Percentiles rank a stretch among this genome's conserved stretches.
These are phyloP conservation scores for Fusarium bactridioides DNA, from an alignment of 2,329 filamentous ascomycete genomes.

Conservation along the genomic window DNA sequence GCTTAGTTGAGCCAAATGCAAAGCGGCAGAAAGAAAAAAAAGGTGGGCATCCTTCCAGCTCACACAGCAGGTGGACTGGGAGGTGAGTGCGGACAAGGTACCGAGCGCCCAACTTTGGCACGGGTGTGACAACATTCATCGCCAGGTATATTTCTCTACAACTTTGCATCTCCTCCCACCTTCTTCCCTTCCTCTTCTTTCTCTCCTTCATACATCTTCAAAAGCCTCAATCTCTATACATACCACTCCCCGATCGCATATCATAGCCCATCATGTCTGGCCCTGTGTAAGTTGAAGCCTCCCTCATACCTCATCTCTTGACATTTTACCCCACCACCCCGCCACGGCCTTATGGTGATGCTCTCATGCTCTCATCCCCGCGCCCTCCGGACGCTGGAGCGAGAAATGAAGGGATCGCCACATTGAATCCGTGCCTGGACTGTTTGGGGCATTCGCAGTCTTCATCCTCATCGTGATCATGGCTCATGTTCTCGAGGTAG, in stretches of 20 bases:
- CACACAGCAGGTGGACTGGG: slow-evolving; percentile 4
- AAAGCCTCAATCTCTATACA: slow-evolving; percentile 10
- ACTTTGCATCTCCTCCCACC: slow-evolving; percentile 29
- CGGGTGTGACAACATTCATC: slow-evolving; percentile 33
- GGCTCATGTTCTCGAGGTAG: slow-evolving; percentile 58
- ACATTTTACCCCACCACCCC: slow-evolving; percentile 52
- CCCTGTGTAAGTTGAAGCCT: slow-evolving; percentile 67
- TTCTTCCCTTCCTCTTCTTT: slow-evolving; percentile 28
- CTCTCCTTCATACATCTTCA: slow-evolving; percentile 29
- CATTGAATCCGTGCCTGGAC: slow-evolving; percentile 19
- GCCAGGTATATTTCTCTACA: slow-evolving; percentile 38
- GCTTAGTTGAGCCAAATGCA: slow-evolving; percentile 30
- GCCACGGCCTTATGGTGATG: slow-evolving; percentile 38
- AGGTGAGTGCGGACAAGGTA: slow-evolving; percentile 28
- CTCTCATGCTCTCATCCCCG: slow-evolving; percentile 47
- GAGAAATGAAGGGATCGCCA: slow-evolving; percentile 28
- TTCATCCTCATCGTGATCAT: slow-evolving; percentile 39
- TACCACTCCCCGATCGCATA: slow-evolving; percentile 24
- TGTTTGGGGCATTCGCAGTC: not conserved
- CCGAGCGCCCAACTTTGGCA: slow-evolving; percentile 34
- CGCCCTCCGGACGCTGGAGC: slow-evolving; percentile 38
- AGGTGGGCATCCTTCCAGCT: slow-evolving; percentile 11
- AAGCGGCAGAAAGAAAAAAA: slow-evolving; percentile 8
- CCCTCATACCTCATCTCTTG: slow-evolving; percentile 34
- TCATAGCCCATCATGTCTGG: slow-evolving; percentile 65